These are phyloP conservation scores for Fomitiporia mediterranea DNA, from an alignment of 1,284 basidiomycete species.

Conservation along the genomic window DNA sequence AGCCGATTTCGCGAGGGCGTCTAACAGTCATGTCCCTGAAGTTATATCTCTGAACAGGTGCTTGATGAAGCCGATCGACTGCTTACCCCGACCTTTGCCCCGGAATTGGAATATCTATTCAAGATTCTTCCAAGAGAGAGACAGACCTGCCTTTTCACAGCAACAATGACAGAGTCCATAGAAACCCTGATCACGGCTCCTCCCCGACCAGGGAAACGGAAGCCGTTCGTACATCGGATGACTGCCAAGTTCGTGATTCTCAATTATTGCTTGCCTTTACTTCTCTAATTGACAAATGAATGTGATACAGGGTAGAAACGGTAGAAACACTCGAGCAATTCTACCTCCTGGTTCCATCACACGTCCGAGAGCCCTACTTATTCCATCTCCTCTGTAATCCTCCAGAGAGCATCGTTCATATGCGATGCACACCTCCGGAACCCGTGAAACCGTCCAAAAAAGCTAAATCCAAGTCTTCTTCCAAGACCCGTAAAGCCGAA, in stretches of 20 bases:
- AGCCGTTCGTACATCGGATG: constrained; percentile 86
- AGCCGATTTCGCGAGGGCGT: constrained; percentile 25
- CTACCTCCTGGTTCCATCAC: constrained; percentile 92
- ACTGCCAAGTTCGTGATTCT: constrained; percentile 57
- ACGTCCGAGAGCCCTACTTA: constrained; percentile 91
- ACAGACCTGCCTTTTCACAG: constrained; percentile 96
- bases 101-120: constrained; percentile 82
- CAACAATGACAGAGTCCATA: constrained; percentile 87
- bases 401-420: constrained; percentile 67
- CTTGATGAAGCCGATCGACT: constrained; percentile 96
- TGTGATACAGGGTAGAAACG: constrained; percentile 77
- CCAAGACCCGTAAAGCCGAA: constrained; percentile 29
- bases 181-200: constrained; percentile 72
- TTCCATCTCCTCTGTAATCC: constrained; percentile 88
- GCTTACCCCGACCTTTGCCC: constrained; percentile 85
- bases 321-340: constrained; percentile 81
- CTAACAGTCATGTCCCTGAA: background rate
- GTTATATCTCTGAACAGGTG: constrained; percentile 51
- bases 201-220: constrained; percentile 78
- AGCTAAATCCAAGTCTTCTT: constrained; percentile 24
- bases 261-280: background rate
- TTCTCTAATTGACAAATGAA: background rate
- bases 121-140: constrained; percentile 75
- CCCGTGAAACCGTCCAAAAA: constrained; percentile 35
- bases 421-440: constrained; percentile 60